Conservation (phyloP, 2,329 filamentous ascomycete genomes). For the Colletotrichum sidae region DNA sequence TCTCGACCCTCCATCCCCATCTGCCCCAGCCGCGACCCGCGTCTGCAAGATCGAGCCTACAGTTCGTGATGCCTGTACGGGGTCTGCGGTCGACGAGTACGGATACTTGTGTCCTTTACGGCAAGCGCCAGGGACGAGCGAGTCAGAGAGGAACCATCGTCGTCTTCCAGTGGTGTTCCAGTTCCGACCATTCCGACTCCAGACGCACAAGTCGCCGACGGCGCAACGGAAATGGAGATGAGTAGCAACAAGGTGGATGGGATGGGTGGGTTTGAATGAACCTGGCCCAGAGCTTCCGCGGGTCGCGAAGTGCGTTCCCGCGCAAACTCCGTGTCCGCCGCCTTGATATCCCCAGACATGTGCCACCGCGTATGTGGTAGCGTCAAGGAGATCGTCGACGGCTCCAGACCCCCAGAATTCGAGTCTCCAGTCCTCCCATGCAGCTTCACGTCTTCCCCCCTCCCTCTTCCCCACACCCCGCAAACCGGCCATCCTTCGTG, state of each 20-base stretch:
- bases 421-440: slow-evolving; percentile 13
- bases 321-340: slow-evolving; percentile 21
- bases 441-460: slow-evolving; percentile 39
- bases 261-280: too few relatives aligned
- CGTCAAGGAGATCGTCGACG: slow-evolving; percentile 28
- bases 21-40: slow-evolving; percentile 3
- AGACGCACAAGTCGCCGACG: neutral
- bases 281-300: neutral
- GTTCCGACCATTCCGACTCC: slow-evolving; percentile 24
- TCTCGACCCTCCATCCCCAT: slow-evolving; percentile 4
- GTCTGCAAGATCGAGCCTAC: slow-evolving; percentile 17
- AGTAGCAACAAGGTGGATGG: neutral
- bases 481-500: slow-evolving; percentile 25
- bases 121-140: slow-evolving; percentile 13
- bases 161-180: neutral
- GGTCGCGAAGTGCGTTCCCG: slow-evolving; percentile 4
- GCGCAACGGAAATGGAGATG: slow-evolving; percentile 8
- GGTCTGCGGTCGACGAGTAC: neutral
- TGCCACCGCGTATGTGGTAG: neutral
- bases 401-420: slow-evolving; percentile 28
- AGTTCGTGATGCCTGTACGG: slow-evolving; percentile 8
- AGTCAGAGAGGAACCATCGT: slow-evolving; percentile 7
- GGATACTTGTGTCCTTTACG: neutral
- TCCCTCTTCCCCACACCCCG: slow-evolving; percentile 42
- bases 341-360: slow-evolving; percentile 17